Evolutionary conservation across 768 basidiomycete genomes (phyloP).

Genomic region (Mycena venus): DNA sequence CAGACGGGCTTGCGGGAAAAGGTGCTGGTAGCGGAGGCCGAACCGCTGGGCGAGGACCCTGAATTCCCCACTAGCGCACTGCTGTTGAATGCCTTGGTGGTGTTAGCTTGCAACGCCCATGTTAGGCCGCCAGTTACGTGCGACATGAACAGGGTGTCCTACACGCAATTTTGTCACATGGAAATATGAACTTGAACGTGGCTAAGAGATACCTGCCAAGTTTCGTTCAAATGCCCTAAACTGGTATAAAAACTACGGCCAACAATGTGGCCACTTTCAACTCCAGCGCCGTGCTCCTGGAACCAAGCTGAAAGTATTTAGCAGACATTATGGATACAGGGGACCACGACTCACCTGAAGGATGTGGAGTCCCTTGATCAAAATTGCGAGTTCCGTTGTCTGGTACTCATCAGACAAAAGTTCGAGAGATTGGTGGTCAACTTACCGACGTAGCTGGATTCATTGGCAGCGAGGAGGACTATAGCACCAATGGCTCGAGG

Average conservation of each 20-base stretch:
- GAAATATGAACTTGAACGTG: neutral
- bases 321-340: neutral
- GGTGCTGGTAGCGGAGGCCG: neutral
- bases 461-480: constrained; percentile 75
- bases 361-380: constrained; percentile 82
- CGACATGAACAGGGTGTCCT: constrained; percentile 77
- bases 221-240: constrained; percentile 84
- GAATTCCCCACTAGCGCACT: constrained; percentile 71
- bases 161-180: constrained; percentile 11
- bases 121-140: constrained; percentile 83
- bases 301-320: constrained; percentile 76
- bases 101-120: constrained; percentile 80
- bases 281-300: constrained; percentile 81
- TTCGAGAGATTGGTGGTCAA: neutral
- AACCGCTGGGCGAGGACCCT: neutral
- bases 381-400: constrained; percentile 64
- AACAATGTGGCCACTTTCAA: constrained; percentile 58
- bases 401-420: constrained; percentile 31
- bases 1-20: neutral
- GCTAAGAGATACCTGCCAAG: constrained; percentile 71
- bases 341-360: constrained; percentile 65
- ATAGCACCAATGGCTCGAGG: constrained; percentile 73
- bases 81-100: constrained; percentile 76
- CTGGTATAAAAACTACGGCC: constrained; percentile 90
- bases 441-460: constrained; percentile 68